Evolutionary conservation across 1,284 basidiomycete genomes (phyloP), one percentile per base, ranked within the genome.

Genomic region (Phellinidium pouzarii): DNA sequence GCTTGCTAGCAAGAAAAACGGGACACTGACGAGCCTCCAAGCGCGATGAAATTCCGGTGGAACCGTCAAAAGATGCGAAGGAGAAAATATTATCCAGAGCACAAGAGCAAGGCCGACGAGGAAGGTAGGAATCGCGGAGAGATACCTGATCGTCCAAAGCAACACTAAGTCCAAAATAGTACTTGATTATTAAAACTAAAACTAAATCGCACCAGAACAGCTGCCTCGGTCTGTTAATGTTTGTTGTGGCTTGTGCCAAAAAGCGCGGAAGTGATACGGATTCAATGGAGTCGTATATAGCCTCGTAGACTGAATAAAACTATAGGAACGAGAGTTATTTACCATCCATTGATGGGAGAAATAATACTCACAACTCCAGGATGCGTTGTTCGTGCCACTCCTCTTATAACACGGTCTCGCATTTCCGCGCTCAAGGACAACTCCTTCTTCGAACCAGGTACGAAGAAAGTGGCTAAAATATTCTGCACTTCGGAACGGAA

Each of bases 191-290:
- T 12, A 17, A 57, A 25, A 22, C 66, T 61, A 34, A 65, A 43
- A 26, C 47, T 5, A 20, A 23, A 23, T 20, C 55, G 57, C 64
- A 69, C 68, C 66, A 70, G 55, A 66, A 67, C n/a, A 70, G 48
- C 58, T 70, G 69, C 57, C 68, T 71, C 17, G 67, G 66, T 4
- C 62, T 56, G 59, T 72, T 72, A 53, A 71, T 68, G 52, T 72
- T 70, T 1, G 66, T 57, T 20, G 60, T 60, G 26, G 64, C 62
- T 20, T 48, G 37, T 7, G 53, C 53, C 20, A 72, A 63, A 53
- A 71, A 72, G 17, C 60, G 52, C 6, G 66, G 66, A 17, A 71
- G 56, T 43, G 64, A 66, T n/a, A 52, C 58, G 11, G 43, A 59
- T 52, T 68, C 66, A 2, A 70, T 59, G 4, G 58, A 54, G 37